A percentile compares a stretch with the other conserved stretches of the same genome.
phyloP scores from a whole-genome alignment of 352 stramenopile genomes.

The Phytophthora megakarya region DNA sequence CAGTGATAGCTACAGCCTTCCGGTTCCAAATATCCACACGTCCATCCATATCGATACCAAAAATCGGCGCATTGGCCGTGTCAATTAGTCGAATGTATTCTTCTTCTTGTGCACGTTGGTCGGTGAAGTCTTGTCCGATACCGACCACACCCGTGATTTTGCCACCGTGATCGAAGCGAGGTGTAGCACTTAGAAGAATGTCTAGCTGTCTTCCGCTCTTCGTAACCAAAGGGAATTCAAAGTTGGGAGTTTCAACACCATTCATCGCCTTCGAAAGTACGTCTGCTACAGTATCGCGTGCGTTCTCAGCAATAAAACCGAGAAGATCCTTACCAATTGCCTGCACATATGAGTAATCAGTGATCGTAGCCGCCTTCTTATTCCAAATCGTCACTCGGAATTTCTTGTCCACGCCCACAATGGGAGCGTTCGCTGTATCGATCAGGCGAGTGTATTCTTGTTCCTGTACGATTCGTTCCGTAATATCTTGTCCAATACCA shows the following conservation, averaged over 20 bases:
- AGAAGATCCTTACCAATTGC: conserved; percentile 82
- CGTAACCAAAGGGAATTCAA: conserved; percentile 85
- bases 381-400: conserved; percentile 93
- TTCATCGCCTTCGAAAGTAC: conserved; percentile 70
- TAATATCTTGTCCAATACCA: conserved; percentile 87
- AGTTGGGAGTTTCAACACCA: conserved; percentile 78
- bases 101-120: conserved; percentile 83
- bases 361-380: conserved; percentile 88
- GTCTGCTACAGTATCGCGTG: conserved; percentile 62
- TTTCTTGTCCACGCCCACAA: conserved; percentile 83
- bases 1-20: conserved; percentile 89
- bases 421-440: conserved; percentile 82
- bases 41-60: conserved; percentile 86
- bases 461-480: conserved; percentile 76
- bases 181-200: conserved; percentile 83
- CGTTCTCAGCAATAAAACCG: conserved; percentile 71
- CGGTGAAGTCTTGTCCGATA: conserved; percentile 85
- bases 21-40: conserved; percentile 92
- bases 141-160: conserved; percentile 79
- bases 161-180: conserved; percentile 69
- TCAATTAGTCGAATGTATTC: conserved; percentile 90
- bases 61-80: conserved; percentile 90
- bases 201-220: conserved; percentile 70
- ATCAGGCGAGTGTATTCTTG: conserved; percentile 84
- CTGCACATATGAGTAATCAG: conserved; percentile 88